phyloP scores from a whole-genome alignment of 306 rosid species.

The Quercus alba region DNA sequence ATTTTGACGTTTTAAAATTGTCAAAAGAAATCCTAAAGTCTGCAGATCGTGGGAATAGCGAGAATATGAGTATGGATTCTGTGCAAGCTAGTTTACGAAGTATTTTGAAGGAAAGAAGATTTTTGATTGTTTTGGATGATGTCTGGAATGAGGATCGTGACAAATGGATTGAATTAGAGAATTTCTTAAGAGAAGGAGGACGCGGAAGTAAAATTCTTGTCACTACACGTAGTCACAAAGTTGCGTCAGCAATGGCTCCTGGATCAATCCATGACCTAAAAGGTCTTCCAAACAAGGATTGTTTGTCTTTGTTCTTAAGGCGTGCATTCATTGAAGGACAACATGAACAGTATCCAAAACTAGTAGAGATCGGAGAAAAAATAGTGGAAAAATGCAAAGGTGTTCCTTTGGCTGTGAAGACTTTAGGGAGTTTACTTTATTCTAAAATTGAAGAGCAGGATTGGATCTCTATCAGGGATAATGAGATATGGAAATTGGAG shows the following conservation, averaged over 20 bases:
- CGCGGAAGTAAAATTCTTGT: constrained; percentile 32
- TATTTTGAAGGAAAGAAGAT: constrained; percentile 1
- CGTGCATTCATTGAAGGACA: constrained; percentile 8
- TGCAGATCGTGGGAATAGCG: not conserved
- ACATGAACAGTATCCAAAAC: constrained; percentile 4
- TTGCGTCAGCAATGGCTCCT: constrained; percentile 21
- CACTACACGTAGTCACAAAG: constrained; percentile 29
- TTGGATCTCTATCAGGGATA: too few species aligned
- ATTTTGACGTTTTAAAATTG: not conserved
- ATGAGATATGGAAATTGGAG: too few species aligned
- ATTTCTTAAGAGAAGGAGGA: constrained; percentile 1
- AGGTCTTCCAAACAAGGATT: constrained; percentile 20
- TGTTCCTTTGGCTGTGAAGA: too few species aligned
- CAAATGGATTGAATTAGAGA: constrained; percentile 24
- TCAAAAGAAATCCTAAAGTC: constrained; percentile 1
- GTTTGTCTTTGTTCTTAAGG: constrained; percentile 34
- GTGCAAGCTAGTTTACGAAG: not conserved
- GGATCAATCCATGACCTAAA: not conserved
- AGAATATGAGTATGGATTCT: not conserved
- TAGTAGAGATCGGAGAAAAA: constrained; percentile 19
- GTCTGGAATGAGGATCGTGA: constrained; percentile 38
- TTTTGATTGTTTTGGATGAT: constrained; percentile 40
- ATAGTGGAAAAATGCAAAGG: constrained; percentile 17
- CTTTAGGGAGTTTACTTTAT: too few species aligned
- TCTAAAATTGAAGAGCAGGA: too few species aligned